Evolutionary conservation across 2,329 filamentous ascomycete genomes (phyloP).

Genomic region (Trichoderma lentiforme): DNA sequence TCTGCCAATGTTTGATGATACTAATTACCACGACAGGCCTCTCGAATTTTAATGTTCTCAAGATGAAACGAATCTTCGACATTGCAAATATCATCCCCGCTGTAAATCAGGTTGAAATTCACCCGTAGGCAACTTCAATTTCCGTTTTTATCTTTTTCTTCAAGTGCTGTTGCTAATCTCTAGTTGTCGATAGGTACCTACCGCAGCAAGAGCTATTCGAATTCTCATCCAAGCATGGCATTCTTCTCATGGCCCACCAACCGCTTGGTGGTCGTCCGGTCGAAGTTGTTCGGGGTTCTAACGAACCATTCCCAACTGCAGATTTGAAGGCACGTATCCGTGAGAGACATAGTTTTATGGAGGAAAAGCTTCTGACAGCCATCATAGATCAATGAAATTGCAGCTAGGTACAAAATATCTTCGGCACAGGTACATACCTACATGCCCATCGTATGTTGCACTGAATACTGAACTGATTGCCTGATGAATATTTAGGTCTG

Average conservation of each 20-base stretch:
- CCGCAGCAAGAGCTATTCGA: slow-evolving; percentile 2
- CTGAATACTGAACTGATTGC: neutral
- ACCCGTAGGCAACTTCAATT: neutral
- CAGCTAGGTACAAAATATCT: neutral
- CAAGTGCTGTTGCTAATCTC: neutral
- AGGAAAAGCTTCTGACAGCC: neutral
- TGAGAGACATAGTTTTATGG: rapidly evolving
- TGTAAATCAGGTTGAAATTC: slow-evolving; percentile 3
- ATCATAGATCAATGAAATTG: neutral
- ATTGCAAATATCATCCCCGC: neutral
- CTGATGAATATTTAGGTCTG: neutral
- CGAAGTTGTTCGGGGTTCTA: neutral
- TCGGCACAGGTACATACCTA: slow-evolving; percentile 1
- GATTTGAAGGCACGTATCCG: neutral
- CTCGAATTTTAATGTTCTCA: slow-evolving; percentile 11
- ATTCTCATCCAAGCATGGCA: neutral
- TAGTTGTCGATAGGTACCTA: neutral
- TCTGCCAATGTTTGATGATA: neutral
- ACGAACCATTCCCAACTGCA: neutral
- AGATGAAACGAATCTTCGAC: neutral
- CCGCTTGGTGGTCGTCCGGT: neutral
- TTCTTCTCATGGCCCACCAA: slow-evolving; percentile 5
- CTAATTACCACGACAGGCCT: neutral
- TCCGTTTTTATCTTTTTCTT: neutral
- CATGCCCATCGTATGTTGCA: neutral